These are phyloP conservation scores for Gracilaria domingensis DNA, from an alignment of 23 red algal species.

Conservation along the genomic window DNA sequence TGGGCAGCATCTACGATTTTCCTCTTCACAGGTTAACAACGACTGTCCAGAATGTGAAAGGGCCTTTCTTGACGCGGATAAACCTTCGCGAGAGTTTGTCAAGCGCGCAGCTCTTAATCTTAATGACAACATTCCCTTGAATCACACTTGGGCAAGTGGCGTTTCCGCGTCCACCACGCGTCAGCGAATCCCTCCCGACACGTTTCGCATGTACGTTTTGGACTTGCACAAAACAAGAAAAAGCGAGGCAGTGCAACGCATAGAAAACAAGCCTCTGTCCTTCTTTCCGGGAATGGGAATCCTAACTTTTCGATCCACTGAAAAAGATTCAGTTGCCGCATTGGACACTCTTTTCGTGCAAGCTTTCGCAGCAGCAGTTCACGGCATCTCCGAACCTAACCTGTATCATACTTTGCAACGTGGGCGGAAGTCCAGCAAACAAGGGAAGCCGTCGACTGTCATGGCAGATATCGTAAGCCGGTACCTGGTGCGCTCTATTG, in stretches of 20 bases:
- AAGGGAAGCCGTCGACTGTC: slow-evolving; percentile 32
- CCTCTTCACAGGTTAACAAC: slow-evolving; percentile 52
- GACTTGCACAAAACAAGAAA: slow-evolving; percentile 49
- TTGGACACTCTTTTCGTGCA: slow-evolving; percentile 42
- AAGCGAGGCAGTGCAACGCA: slow-evolving; percentile 23
- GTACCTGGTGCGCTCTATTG: slow-evolving; percentile 42
- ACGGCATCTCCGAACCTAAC: slow-evolving; percentile 63
- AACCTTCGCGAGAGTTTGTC: slow-evolving; percentile 9
- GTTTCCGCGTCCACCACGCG: not conserved
- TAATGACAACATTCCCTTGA: slow-evolving; percentile 10
- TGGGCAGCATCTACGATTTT: slow-evolving; percentile 42
- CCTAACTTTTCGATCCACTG: slow-evolving; percentile 49
- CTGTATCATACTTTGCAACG: slow-evolving; percentile 46
- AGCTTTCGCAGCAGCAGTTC: slow-evolving; percentile 45
- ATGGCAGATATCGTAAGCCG: slow-evolving; percentile 46
- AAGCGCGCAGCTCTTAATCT: slow-evolving; percentile 37
- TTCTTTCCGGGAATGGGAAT: slow-evolving; percentile 65
- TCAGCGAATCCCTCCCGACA: slow-evolving; percentile 24
- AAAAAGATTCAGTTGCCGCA: slow-evolving; percentile 12
- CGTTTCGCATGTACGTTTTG: slow-evolving; percentile 67
- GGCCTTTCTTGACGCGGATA: slow-evolving; percentile 53
- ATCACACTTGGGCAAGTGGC: slow-evolving; percentile 41
- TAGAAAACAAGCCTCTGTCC: slow-evolving; percentile 36
- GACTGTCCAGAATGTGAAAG: slow-evolving; percentile 47
- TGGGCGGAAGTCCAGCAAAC: slow-evolving; percentile 6